Evolutionary conservation across 805 yeast genomes (phyloP).

Genomic region (Zygosaccharomyces siamensis): DNA sequence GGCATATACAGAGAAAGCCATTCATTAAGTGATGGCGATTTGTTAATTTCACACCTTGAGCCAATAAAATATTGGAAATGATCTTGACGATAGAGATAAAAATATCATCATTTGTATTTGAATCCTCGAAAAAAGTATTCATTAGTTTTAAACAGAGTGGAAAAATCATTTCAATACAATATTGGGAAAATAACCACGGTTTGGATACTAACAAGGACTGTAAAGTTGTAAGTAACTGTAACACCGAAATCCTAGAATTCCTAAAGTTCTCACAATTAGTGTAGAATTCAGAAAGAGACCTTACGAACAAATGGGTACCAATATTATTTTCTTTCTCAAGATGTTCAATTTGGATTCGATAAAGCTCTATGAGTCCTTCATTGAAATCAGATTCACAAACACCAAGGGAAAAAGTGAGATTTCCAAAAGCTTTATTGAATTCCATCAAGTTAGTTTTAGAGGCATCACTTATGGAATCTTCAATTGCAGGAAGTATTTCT

Average conservation of each 20-base stretch:
- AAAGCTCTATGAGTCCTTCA: conserved; percentile 22
- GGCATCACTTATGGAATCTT: conserved; percentile 10
- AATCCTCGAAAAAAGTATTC: background rate
- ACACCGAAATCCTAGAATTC: conserved; percentile 1
- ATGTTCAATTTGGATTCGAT: conserved; percentile 14
- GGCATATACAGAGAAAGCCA: conserved; percentile 43
- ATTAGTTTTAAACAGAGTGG: conserved; percentile 26
- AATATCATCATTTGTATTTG: conserved; percentile 24
- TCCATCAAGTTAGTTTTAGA: conserved; percentile 6
- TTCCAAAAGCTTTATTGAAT: conserved; percentile 21
- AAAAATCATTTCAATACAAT: conserved; percentile 53
- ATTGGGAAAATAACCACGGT: conserved; percentile 60
- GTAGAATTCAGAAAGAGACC: conserved; percentile 32
- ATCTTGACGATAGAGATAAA: conserved; percentile 44
- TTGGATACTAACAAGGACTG: conserved; percentile 44
- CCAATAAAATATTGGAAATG: conserved; percentile 56
- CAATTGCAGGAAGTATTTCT: conserved; percentile 22
- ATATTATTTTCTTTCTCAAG: conserved; percentile 21
- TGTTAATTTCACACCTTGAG: conserved; percentile 64
- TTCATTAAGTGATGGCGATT: conserved; percentile 69
- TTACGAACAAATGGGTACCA: conserved; percentile 28
- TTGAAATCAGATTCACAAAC: conserved; percentile 4
- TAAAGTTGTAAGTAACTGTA: conserved; percentile 32
- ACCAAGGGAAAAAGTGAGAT: conserved; percentile 14
- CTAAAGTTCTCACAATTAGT: conserved; percentile 17